These are phyloP conservation scores for Phytophthora citricola DNA, from an alignment of 352 stramenopile species.

Conservation along the genomic window DNA sequence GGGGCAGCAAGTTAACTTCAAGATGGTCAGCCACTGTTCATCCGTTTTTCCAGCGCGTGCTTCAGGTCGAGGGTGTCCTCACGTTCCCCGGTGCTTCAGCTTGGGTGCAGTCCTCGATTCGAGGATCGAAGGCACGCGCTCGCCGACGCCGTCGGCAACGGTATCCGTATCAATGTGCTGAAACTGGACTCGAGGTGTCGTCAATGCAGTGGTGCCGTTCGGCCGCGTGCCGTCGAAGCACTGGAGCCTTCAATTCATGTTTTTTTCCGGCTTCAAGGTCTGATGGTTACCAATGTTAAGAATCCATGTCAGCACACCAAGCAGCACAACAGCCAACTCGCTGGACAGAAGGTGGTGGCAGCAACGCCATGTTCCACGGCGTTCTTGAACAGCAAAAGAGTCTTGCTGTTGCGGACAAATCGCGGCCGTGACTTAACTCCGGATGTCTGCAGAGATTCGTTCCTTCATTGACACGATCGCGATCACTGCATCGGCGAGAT, in stretches of 20 bases:
- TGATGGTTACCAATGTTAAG: not conserved
- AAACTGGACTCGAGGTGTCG: conserved; percentile 8
- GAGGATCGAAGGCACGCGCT: conserved; percentile 4
- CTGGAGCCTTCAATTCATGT: not conserved
- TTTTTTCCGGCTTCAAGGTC: conserved; percentile 1
- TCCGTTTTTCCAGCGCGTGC: not conserved
- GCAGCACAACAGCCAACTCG: not conserved
- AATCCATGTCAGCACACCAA: not conserved
- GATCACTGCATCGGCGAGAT: conserved; percentile 9
- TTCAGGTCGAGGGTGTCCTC: not conserved
- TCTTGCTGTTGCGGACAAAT: conserved; percentile 4
- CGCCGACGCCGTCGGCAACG: not conserved
- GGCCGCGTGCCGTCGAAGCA: conserved; percentile 1
- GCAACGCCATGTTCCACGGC: not conserved
- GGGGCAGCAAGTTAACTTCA: too few relatives aligned
- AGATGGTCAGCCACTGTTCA: too few relatives aligned
- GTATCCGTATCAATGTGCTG: conserved; percentile 3
- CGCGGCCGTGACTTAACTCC: conserved; percentile 7
- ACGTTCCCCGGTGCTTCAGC: not conserved
- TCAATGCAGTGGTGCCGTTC: not conserved
- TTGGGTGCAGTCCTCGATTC: not conserved
- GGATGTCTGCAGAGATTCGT: conserved; percentile 8
- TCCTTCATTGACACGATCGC: not conserved
- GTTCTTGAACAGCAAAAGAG: not conserved
- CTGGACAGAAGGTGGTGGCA: not conserved